Evolutionary conservation across 2,329 filamentous ascomycete species (phyloP).

Genomic region (Trichoderma koningii): DNA sequence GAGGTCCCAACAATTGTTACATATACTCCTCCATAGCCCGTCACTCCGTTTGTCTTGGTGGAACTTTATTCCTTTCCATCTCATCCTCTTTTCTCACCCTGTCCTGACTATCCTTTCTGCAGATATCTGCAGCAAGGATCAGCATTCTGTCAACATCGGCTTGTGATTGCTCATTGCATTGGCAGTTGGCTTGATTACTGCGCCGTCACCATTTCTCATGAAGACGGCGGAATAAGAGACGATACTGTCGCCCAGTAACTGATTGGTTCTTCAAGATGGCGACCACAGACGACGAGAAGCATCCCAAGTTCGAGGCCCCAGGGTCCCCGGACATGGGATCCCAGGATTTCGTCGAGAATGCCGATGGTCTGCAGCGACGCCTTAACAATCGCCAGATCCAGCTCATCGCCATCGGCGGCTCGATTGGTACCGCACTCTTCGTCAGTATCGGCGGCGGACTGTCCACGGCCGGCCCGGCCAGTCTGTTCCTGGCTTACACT

Average conservation of each 20-base stretch:
- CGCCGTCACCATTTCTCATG: conserved; percentile 5
- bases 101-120: not conserved
- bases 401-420: conserved; percentile 60
- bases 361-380: conserved; percentile 48
- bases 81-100: not conserved
- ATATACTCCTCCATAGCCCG: conserved; percentile 18
- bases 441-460: conserved; percentile 62
- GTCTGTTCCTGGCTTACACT: conserved; percentile 60
- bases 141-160: not conserved
- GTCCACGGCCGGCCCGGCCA: conserved; percentile 47
- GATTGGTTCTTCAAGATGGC: conserved; percentile 27
- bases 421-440: conserved; percentile 61
- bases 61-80: not conserved
- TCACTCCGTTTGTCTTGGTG: not conserved
- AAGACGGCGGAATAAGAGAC: not conserved
- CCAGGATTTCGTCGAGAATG: conserved; percentile 37
- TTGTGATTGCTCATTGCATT: not conserved
- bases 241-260: not conserved
- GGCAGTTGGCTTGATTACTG: not conserved
- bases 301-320: conserved; percentile 34
- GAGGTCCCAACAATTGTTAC: conserved; percentile 16
- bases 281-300: conserved; percentile 36
- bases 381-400: conserved; percentile 59
- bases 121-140: not conserved
- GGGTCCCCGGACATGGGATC: conserved; percentile 33